A percentile compares a stretch with the other conserved stretches of the same genome.
phyloP scores from a whole-genome alignment of 192 early-diverging fungal species.

The Coemansia sp. region DNA sequence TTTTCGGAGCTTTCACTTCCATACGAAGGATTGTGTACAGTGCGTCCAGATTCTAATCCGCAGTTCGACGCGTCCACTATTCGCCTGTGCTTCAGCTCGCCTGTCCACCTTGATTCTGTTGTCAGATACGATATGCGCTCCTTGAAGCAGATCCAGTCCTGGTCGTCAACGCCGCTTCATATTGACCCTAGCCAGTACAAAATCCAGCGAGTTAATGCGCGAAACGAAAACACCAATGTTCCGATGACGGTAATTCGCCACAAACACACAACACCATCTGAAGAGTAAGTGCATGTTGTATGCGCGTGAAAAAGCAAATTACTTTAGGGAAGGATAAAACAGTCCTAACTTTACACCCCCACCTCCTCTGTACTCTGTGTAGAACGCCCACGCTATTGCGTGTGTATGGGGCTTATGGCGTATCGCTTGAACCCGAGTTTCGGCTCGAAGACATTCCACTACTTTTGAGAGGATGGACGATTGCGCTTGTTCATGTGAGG shows the following conservation, averaged over 20 bases:
- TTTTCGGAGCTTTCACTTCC: constrained; percentile 35
- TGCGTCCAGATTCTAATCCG: constrained; percentile 61
- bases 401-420: constrained; percentile 82
- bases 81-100: constrained; percentile 56
- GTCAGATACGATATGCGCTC: constrained; percentile 66
- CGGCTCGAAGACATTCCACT: constrained; percentile 72
- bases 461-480: constrained; percentile 75
- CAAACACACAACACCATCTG: constrained; percentile 9
- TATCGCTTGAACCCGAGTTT: constrained; percentile 73
- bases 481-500: constrained; percentile 77
- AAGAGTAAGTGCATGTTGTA: not conserved
- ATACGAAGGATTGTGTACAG: constrained; percentile 50
- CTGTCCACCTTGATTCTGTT: constrained; percentile 64
- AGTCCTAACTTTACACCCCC: not conserved
- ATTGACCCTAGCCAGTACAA: constrained; percentile 28
- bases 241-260: constrained; percentile 68
- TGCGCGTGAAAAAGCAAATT: not conserved
- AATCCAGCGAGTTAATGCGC: constrained; percentile 26
- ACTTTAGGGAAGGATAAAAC: not conserved
- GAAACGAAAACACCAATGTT: constrained; percentile 44
- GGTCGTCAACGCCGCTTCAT: constrained; percentile 36
- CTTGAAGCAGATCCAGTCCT: constrained; percentile 19
- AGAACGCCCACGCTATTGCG: constrained; percentile 61
- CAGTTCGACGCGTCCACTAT: constrained; percentile 53
- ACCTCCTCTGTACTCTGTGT: not conserved